Percentiles rank a stretch among this genome's conserved stretches.
phyloP scores from a whole-genome alignment of 495 filamentous ascomycete genomes.

The Oidiodendron maius region DNA sequence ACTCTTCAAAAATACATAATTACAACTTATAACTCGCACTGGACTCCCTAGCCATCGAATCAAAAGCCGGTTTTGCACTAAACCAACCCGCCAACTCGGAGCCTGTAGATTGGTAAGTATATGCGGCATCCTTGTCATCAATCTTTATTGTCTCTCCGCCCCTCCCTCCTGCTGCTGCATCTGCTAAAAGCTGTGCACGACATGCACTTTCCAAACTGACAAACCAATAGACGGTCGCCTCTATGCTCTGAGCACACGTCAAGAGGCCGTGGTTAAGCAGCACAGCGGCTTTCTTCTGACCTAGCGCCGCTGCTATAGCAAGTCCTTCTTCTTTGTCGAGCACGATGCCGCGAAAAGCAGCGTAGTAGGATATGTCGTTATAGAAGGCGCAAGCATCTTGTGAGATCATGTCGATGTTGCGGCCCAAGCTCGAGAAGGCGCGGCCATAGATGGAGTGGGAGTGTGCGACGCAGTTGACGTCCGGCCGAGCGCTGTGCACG shows the following conservation, averaged over 20 bases:
- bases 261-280: constrained; percentile 60
- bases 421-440: constrained; percentile 60
- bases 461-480: constrained; percentile 69
- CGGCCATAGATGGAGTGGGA: constrained; percentile 67
- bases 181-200: constrained; percentile 68
- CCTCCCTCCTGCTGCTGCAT: constrained; percentile 63
- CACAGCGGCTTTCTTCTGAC: constrained; percentile 62
- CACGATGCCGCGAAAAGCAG: constrained; percentile 67
- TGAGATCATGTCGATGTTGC: constrained; percentile 63
- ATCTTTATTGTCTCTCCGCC: constrained; percentile 63
- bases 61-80: constrained; percentile 65
- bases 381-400: constrained; percentile 69
- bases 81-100: constrained; percentile 61
- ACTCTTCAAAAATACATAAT: too few species aligned
- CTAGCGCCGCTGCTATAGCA: constrained; percentile 59
- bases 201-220: constrained; percentile 69
- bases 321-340: constrained; percentile 64
- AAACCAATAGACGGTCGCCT: constrained; percentile 69
- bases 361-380: constrained; percentile 30
- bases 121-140: constrained; percentile 58
- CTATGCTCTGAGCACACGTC: constrained; percentile 49
- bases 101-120: constrained; percentile 63
- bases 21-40: constrained; percentile 20
- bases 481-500: constrained; percentile 64
- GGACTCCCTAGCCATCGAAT: constrained; percentile 43